phyloP scores from a whole-genome alignment of 2,329 filamentous ascomycete species.

The Talaromyces rugulosus region DNA sequence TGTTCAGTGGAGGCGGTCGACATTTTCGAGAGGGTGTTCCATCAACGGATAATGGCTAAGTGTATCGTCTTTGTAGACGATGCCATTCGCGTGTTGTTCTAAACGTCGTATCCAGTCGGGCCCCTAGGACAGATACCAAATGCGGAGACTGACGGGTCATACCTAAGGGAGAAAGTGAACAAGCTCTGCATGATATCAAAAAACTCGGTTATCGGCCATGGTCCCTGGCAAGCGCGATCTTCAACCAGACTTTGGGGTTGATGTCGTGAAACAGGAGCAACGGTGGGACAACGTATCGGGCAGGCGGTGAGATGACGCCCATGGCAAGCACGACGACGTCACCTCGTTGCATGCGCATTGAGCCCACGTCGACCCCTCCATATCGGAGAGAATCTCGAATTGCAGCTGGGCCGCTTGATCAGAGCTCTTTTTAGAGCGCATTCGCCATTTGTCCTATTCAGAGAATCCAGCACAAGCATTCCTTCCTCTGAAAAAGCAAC shows the following conservation, averaged over 20 bases:
- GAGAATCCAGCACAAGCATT: background rate
- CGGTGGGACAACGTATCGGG: background rate
- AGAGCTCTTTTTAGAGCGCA: background rate
- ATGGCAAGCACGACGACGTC: background rate
- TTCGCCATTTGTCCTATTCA: background rate
- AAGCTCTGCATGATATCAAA: background rate
- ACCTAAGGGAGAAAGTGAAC: constrained; percentile 13
- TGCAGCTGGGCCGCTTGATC: background rate
- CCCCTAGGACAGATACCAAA: constrained; percentile 20
- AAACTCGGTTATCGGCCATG: background rate
- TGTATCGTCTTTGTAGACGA: constrained; percentile 2
- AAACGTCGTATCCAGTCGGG: constrained; percentile 21
- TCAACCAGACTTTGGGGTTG: background rate
- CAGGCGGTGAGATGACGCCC: background rate
- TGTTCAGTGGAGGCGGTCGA: constrained; percentile 20
- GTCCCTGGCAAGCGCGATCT: background rate
- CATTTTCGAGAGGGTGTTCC: background rate
- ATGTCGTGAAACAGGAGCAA: background rate
- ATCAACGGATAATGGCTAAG: constrained; percentile 8
- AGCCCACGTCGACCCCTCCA: background rate
- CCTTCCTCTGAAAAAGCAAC: background rate
- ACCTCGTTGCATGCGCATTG: background rate
- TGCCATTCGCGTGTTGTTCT: constrained; percentile 17
- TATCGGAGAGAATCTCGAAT: background rate
- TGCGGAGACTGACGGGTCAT: constrained; percentile 23